These are phyloP conservation scores for Chondrostereum purpureum DNA, from an alignment of 1,284 basidiomycete species.

Conservation along the genomic window DNA sequence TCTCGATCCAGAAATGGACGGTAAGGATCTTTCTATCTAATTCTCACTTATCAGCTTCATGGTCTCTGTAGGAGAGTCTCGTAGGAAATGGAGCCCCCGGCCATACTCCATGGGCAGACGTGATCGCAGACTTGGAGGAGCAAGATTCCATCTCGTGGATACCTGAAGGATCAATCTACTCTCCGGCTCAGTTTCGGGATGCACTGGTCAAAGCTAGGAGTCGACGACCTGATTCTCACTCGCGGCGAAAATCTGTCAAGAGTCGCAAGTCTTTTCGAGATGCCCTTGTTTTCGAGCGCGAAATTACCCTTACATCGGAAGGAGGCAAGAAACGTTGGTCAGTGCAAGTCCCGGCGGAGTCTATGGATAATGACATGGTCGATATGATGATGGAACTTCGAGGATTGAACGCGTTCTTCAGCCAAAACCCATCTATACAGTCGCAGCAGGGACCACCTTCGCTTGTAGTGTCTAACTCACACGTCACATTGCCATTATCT, in stretches of 20 bases:
- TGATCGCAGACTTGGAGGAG: conserved; percentile 21
- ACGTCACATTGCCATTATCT: conserved; percentile 37
- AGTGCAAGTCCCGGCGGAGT: conserved; percentile 27
- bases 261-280: conserved; percentile 17
- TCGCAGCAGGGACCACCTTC: conserved; percentile 29
- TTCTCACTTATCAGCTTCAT: conserved; percentile 2
- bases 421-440: conserved; percentile 16
- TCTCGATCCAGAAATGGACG: conserved; percentile 45
- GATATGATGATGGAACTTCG: conserved; percentile 34
- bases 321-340: conserved; percentile 27
- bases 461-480: conserved; percentile 49
- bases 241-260: conserved; percentile 2
- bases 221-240: conserved; percentile 6
- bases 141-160: conserved; percentile 32
- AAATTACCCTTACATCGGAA: conserved; percentile 24
- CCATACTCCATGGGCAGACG: conserved; percentile 36
- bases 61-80: conserved; percentile 22
- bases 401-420: conserved; percentile 32
- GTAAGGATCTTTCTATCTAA: conserved; percentile 28
- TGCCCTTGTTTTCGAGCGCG: conserved; percentile 29
- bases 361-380: conserved; percentile 34
- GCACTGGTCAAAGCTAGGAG: conserved; percentile 20
- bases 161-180: conserved; percentile 45
- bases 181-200: conserved; percentile 31
- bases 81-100: conserved; percentile 28